Evolutionary conservation across 192 early-diverging fungal species (phyloP), one percentile per base, ranked within the genome.

Genomic region (Backusella australiensis): DNA sequence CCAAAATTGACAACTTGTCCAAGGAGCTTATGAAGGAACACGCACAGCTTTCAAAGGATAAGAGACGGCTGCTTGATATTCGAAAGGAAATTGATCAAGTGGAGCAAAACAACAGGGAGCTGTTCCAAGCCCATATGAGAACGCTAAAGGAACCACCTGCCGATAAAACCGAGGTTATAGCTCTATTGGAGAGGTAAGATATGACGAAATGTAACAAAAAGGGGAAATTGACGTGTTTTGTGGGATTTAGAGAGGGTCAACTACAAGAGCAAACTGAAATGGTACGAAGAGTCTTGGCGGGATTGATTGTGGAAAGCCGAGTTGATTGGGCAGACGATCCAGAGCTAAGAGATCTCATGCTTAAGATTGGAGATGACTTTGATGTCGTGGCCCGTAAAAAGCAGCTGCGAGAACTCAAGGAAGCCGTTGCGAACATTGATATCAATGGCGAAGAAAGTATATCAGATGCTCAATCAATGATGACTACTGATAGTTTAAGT

Each of bases 241-340:
- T 49, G 46, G 14, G 42, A 17, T 15, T 56, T 21, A 59, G 21
- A 59, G 53, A 59, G 23, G 53, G 17, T 7, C 46, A 49, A n/a
- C 46, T 59, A 59, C 21, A 59, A 23, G 8, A 26, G 26, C 53
- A 59, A 12, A 11, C 9, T 7, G 53, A 59, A 59, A 26, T 26
- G 53, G 9, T 7, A 1, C 53, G 53, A 9, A 23, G 8, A 23
- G 53, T 59, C 21, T 12, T 59, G 6, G 0, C 2, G 11, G 23
- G 82, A 12, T 46, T 87, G 21, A 71, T 87, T 17, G 34, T 87
- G 69, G 86, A 84, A 42, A 87, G 86, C 69, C 75, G 72, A 38
- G 71, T 82, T 12, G 80, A 84, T 67, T 87, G 86, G 86, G 67
- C 79, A n/a, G 77, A 81, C 21, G 75, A 81, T 42, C 71, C 78